phyloP scores from a whole-genome alignment of 345 rosid species.

The Dipteronia dyeriana region DNA sequence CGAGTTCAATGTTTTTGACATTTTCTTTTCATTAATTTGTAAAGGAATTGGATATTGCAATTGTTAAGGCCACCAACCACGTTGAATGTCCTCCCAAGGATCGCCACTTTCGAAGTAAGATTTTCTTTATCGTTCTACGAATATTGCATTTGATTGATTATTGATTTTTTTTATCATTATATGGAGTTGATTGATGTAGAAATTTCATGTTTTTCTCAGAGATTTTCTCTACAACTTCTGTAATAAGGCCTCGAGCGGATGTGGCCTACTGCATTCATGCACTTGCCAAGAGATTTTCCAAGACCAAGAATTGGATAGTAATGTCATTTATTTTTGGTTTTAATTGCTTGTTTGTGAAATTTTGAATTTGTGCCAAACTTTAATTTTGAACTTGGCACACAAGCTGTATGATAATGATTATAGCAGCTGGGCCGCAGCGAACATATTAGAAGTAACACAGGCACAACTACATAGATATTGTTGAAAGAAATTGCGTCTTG shows the following conservation, averaged over 20 bases:
- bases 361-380: neutral
- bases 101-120: slow-evolving; percentile 91
- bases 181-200: neutral
- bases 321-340: slow-evolving; percentile 16
- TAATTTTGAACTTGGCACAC: neutral
- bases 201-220: slow-evolving; percentile 32
- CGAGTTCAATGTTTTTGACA: neutral
- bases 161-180: neutral
- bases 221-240: slow-evolving; percentile 88
- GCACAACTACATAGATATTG: neutral
- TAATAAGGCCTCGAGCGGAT: slow-evolving; percentile 85
- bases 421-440: too few relatives aligned
- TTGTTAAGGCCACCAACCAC: slow-evolving; percentile 95
- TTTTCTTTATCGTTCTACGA: too few relatives aligned
- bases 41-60: slow-evolving; percentile 92
- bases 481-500: neutral
- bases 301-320: slow-evolving; percentile 90
- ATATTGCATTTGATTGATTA: neutral
- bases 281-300: slow-evolving; percentile 78
- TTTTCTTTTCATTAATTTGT: neutral
- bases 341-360: neutral
- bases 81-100: slow-evolving; percentile 95
- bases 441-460: too few relatives aligned
- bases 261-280: slow-evolving; percentile 94
- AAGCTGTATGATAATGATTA: neutral